These are phyloP conservation scores for Gossypium gossypioides DNA, from an alignment of 441 rosid species.

Conservation along the genomic window DNA sequence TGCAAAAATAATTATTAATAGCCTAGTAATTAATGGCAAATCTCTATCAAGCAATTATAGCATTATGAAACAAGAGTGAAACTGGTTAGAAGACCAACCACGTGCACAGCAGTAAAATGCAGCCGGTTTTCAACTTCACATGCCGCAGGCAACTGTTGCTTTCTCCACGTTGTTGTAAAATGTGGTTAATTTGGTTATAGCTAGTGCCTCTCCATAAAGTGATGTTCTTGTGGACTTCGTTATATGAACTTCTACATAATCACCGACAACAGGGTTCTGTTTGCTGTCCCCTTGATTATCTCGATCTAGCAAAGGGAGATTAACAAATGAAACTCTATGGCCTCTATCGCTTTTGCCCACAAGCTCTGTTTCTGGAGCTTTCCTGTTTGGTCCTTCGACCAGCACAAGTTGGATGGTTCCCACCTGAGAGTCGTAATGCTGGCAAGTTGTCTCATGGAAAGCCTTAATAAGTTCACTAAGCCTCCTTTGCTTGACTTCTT, in stretches of 20 bases:
- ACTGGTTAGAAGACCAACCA: not conserved
- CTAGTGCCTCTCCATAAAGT: conserved; percentile 63
- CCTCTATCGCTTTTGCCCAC: conserved; percentile 81
- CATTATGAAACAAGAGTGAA: not conserved
- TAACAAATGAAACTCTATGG: conserved; percentile 57
- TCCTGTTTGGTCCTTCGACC: conserved; percentile 84
- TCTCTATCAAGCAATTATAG: not conserved
- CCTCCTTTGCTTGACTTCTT: conserved; percentile 78
- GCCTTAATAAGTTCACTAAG: conserved; percentile 67
- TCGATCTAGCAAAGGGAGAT: conserved; percentile 34
- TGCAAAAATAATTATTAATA: not conserved
- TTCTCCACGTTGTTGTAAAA: conserved; percentile 34
- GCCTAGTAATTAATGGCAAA: not conserved
- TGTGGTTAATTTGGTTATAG: conserved; percentile 54
- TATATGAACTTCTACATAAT: conserved; percentile 66
- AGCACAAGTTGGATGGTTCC: conserved; percentile 63
- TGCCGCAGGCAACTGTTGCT: conserved; percentile 36
- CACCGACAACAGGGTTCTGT: conserved; percentile 56
- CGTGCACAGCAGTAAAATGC: not conserved
- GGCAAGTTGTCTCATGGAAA: conserved; percentile 71
- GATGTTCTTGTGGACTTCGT: conserved; percentile 61
- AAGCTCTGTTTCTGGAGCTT: conserved; percentile 76
- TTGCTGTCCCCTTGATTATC: conserved; percentile 15
- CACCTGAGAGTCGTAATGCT: conserved; percentile 56
- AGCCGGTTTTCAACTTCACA: conserved; percentile 17